Percentiles rank a stretch among this genome's conserved stretches.
Evolutionary conservation across 2,329 filamentous ascomycete genomes (phyloP).

Genomic region (Daldinia eschscholtzii): DNA sequence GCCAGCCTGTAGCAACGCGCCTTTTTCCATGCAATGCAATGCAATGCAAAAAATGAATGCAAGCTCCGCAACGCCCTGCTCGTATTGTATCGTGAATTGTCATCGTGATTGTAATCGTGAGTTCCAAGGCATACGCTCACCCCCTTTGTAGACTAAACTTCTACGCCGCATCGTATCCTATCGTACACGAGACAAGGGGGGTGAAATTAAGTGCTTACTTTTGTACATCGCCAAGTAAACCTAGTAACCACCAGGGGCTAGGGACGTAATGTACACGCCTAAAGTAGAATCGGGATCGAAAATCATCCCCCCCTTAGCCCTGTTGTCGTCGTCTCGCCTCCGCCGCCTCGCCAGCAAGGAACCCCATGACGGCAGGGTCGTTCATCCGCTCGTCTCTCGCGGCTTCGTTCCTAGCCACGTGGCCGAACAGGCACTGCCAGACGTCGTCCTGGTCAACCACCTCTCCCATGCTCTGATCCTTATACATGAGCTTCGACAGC

Average conservation of each 20-base stretch:
- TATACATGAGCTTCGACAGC: conserved; percentile 77
- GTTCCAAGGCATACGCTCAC: background rate
- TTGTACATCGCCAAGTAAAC: background rate
- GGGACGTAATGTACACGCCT: background rate
- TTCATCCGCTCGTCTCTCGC: conserved; percentile 40
- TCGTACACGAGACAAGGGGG: background rate
- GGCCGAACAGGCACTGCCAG: conserved; percentile 89
- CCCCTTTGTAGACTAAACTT: background rate
- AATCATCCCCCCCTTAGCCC: background rate
- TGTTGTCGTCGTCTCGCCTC: conserved; percentile 51
- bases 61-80: background rate
- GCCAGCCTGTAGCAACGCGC: background rate
- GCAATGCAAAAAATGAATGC: too few relatives aligned
- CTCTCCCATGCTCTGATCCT: conserved; percentile 80
- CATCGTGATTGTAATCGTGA: background rate
- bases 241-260: too few relatives aligned
- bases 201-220: conserved; percentile 7
- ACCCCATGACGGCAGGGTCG: conserved; percentile 52
- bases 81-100: background rate
- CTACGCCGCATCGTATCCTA: background rate
- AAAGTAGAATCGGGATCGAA: background rate
- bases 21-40: background rate
- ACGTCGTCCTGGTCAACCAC: conserved; percentile 82
- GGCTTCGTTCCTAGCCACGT: conserved; percentile 55
- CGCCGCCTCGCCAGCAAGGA: conserved; percentile 62